Conservation (phyloP, 176 grass and related monocot genomes). For the Raddia distichophylla region DNA sequence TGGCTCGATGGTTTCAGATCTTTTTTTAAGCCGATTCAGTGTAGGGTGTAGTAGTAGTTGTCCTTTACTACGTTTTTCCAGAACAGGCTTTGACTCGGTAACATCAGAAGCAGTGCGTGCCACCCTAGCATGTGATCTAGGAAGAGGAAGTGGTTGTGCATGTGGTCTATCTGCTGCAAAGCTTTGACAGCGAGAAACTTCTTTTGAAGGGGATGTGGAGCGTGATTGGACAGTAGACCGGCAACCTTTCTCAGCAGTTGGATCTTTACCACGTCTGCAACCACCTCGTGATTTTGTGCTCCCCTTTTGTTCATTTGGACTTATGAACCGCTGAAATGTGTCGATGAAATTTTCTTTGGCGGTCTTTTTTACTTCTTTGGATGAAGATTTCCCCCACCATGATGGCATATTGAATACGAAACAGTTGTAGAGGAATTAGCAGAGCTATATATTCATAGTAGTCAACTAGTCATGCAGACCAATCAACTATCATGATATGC, state of each 20-base stretch:
- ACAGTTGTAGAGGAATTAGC: conserved; percentile 36
- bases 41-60: conserved; percentile 70
- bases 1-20: conserved; percentile 55
- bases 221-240: conserved; percentile 88
- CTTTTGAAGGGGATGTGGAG: conserved; percentile 82
- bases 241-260: conserved; percentile 71
- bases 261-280: conserved; percentile 54
- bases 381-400: conserved; percentile 95
- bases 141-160: conserved; percentile 91
- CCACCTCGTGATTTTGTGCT: conserved; percentile 64
- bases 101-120: conserved; percentile 79
- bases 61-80: conserved; percentile 73
- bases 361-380: conserved; percentile 90
- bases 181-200: conserved; percentile 95
- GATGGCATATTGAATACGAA: conserved; percentile 76
- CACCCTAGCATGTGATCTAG: conserved; percentile 55
- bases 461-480: conserved; percentile 8
- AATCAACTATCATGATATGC: conserved; percentile 38
- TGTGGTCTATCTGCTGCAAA: conserved; percentile 78
- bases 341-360: conserved; percentile 91
- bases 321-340: conserved; percentile 88
- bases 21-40: conserved; percentile 57
- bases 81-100: conserved; percentile 58
- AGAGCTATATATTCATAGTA: conserved; percentile 33
- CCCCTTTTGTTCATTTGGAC: conserved; percentile 77